Percentiles rank a stretch among this genome's conserved stretches.
Evolutionary conservation across 371 early-diverging fungal species (phyloP).

Genomic region (Nematocida sp.): DNA sequence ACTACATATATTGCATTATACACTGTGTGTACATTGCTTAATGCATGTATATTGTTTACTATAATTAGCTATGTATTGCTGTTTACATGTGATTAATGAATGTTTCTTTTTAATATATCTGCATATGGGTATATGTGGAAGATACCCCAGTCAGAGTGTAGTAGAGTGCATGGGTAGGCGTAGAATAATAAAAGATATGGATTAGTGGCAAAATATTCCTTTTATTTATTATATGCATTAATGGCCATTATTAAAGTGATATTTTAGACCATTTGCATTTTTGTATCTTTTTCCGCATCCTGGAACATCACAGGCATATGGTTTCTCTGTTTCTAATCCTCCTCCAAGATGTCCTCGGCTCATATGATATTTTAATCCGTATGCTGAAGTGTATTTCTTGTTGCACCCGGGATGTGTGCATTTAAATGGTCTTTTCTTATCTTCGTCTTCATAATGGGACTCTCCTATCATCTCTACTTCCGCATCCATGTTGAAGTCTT

Average conservation of each 20-base stretch:
- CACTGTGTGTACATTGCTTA: too few relatives aligned
- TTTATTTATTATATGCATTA: slow-evolving; percentile 30
- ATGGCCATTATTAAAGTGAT: slow-evolving; percentile 81
- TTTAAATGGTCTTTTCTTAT: slow-evolving; percentile 59
- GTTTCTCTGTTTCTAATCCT: slow-evolving; percentile 70
- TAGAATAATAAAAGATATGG: too few relatives aligned
- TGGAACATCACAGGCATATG: slow-evolving; percentile 75
- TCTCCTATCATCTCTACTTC: slow-evolving; percentile 45
- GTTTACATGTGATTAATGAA: too few relatives aligned
- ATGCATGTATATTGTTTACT: too few relatives aligned
- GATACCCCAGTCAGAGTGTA: too few relatives aligned
- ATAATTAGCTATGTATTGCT: too few relatives aligned
- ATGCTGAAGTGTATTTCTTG: slow-evolving; percentile 68
- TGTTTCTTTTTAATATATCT: too few relatives aligned
- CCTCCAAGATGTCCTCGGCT: slow-evolving; percentile 66
- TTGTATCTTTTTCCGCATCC: slow-evolving; percentile 86
- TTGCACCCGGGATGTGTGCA: slow-evolving; percentile 66
- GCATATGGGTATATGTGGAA: too few relatives aligned
- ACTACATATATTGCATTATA: too few relatives aligned
- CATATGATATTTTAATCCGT: slow-evolving; percentile 68
- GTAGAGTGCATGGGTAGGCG: too few relatives aligned
- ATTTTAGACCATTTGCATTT: slow-evolving; percentile 89
- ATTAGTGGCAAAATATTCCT: too few relatives aligned
- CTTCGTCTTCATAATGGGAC: slow-evolving; percentile 34
- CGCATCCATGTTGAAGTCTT: slow-evolving; percentile 52